These are phyloP conservation scores for Aulographum hederae DNA, from an alignment of 2,329 filamentous ascomycete species.

Conservation along the genomic window DNA sequence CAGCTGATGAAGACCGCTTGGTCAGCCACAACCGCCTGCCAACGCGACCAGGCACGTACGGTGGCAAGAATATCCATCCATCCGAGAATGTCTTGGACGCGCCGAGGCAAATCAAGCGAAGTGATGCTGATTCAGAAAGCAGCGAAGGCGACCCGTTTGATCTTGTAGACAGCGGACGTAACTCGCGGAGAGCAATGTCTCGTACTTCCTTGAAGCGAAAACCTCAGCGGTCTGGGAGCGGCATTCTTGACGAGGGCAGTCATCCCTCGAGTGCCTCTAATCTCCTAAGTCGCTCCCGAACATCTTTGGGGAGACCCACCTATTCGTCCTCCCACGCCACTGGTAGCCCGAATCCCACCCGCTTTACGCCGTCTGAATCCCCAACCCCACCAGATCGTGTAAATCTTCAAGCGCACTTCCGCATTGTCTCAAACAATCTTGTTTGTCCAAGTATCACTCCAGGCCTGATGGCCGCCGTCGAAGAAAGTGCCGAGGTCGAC, in stretches of 20 bases:
- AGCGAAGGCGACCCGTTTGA: conserved; percentile 3
- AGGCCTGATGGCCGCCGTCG: conserved; percentile 78
- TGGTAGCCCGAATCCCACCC: conserved; percentile 1
- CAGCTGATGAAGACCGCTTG: conserved; percentile 78
- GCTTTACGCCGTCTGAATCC: conserved; percentile 16
- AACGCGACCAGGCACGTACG: conserved; percentile 28
- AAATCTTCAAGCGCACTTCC: conserved; percentile 22
- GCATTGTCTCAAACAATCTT: conserved; percentile 33
- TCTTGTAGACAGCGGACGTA: conserved; percentile 14
- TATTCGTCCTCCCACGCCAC: background rate
- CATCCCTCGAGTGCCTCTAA: too few relatives aligned
- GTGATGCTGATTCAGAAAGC: conserved; percentile 17
- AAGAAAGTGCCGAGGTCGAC: conserved; percentile 77
- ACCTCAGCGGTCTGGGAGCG: conserved; percentile 21
- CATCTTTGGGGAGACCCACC: conserved; percentile 6
- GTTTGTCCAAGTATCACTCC: conserved; percentile 43
- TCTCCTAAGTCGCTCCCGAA: conserved; percentile 9
- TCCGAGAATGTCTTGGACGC: conserved; percentile 77
- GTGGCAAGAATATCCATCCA: conserved; percentile 78
- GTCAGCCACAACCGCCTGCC: conserved; percentile 66
- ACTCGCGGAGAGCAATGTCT: conserved; percentile 19
- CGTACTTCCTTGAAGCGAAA: conserved; percentile 19
- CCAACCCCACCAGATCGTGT: conserved; percentile 10
- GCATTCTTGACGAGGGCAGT: conserved; percentile 19
- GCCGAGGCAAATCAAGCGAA: conserved; percentile 10